These are phyloP conservation scores for Helicocarpus griseus DNA, from an alignment of 2,329 filamentous ascomycete species.

Conservation along the genomic window DNA sequence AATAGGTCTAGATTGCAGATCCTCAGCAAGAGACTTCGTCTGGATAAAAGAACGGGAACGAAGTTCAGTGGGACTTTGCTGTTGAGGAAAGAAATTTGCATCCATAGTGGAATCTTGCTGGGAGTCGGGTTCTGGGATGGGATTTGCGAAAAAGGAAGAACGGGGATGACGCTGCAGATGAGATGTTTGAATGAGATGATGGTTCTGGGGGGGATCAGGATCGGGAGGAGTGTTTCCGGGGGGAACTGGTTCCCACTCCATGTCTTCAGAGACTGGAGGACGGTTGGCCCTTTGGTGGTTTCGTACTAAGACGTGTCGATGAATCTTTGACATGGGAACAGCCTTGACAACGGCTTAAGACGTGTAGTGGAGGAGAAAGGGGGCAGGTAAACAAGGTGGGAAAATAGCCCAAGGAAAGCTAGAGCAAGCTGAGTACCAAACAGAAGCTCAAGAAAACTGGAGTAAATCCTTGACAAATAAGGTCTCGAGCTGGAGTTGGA, in stretches of 20 bases:
- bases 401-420: background rate
- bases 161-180: no score
- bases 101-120: background rate
- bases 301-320: background rate
- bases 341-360: background rate
- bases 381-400: background rate
- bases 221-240: background rate
- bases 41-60: no score
- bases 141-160: no score
- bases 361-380: background rate
- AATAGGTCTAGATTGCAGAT: background rate
- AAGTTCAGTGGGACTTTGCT: background rate
- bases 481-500: no score
- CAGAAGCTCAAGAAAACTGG: background rate
- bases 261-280: background rate
- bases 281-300: background rate
- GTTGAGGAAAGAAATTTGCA: background rate
- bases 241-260: conserved; percentile 8
- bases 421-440: background rate
- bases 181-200: no score
- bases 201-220: background rate
- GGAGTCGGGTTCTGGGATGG: background rate
- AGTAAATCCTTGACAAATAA: background rate
- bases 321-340: background rate
- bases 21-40: background rate